Base-by-base conservation (phyloP, 179 eudicot genomes). In the Camellia oleifera region DNA sequence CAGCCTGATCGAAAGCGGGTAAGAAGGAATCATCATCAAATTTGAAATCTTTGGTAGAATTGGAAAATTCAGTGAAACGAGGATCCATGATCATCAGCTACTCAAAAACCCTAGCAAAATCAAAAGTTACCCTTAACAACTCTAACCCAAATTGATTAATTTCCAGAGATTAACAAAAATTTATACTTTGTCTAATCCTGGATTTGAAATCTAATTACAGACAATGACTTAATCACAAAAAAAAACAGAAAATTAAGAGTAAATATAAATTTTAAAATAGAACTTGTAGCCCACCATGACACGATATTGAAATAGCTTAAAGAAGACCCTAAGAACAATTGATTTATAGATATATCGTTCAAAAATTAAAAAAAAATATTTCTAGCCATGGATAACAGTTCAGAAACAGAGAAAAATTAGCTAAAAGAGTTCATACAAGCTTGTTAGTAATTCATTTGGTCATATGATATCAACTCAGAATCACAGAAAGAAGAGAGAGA, bases 71-170 rank as follows among this genome's bases (percentile, higher is more conserved):
- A 67, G 83, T 83, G 83, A 81, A 79, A 58, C n/a, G 73, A 56
- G 89, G 86, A 81, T 89, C 94, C 97, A 91, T 91, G 40, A 81
- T 52, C 69, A 71, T 40, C 69, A 48, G 54, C 13, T 53, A 8
- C 77, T 79, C 75, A 62, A 69, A 72, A 71, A 14, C 42, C 13
- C 14, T 64, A 60, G 48, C 68, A 69, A 76, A 69, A 50, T 50
- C 2, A 7, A 56, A 17, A 52, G 32, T 23, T 2, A 42, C 8
- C 17, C 17, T 74, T 10, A 40, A 32, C 0, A 72, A 26, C 32
- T 26, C 62, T 72, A 5, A 3, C 54, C 53, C n/a, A 5, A 26
- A 26, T 52, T 26, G 32, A 26, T 26, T 26, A 26, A 26, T 26
- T 26, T 26, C 32, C 32, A 26, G 32, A 26, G 32, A 26, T 26